Percentiles rank a stretch among this genome's conserved stretches.
These are phyloP conservation scores for Fagopyrum tataricum DNA, from an alignment of 148 eudicot genomes.

Conservation along the genomic window DNA sequence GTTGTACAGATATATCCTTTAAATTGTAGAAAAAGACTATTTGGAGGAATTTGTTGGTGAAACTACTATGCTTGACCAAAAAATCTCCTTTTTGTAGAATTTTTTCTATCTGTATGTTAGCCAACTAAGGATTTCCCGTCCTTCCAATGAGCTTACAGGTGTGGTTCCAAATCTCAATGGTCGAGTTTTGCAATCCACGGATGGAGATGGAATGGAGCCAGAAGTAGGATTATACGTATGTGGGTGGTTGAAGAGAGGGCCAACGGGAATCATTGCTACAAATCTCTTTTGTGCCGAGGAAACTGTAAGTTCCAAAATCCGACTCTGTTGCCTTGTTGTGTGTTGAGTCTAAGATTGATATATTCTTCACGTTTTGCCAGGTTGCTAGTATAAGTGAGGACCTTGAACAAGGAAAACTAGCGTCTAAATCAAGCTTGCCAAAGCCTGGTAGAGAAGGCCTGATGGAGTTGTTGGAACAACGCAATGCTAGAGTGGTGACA, in stretches of 20 bases:
- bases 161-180: slow-evolving; percentile 78
- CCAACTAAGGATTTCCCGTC: not conserved
- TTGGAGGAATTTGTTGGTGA: not conserved
- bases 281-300: slow-evolving; percentile 92
- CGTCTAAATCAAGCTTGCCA: slow-evolving; percentile 29
- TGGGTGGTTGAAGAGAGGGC: slow-evolving; percentile 98
- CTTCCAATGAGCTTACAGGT: slow-evolving; percentile 36
- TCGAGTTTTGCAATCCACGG: slow-evolving; percentile 43
- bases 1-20: not conserved
- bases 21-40: not conserved
- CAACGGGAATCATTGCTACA: slow-evolving; percentile 89
- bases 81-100: not conserved
- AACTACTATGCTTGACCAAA: not conserved
- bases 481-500: slow-evolving; percentile 47
- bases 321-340: not conserved
- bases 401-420: slow-evolving; percentile 42
- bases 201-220: slow-evolving; percentile 24
- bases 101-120: not conserved
- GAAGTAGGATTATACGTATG: slow-evolving; percentile 76
- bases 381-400: slow-evolving; percentile 67
- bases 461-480: slow-evolving; percentile 41
- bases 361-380: slow-evolving; percentile 23
- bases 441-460: slow-evolving; percentile 90
- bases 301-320: slow-evolving; percentile 48
- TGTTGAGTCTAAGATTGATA: not conserved